Conservation (phyloP, 2,329 filamentous ascomycete genomes). For the Zymoseptoria brevis region DNA sequence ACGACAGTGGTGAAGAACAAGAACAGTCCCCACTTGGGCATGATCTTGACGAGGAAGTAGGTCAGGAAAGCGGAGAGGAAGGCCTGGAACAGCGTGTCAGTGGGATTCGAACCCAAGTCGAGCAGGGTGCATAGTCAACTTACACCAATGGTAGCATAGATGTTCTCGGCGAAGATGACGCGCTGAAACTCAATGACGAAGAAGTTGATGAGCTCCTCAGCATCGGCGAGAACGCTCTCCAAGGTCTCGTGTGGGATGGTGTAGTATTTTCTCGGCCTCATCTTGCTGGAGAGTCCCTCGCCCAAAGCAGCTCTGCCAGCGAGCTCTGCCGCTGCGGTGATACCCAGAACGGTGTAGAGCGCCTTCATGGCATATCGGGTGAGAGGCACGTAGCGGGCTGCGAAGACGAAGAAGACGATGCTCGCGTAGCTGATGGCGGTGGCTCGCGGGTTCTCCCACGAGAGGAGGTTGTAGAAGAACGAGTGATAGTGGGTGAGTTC, state of each 20-base stretch:
- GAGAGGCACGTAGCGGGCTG: slow-evolving; percentile 54
- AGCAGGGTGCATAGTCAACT: slow-evolving; percentile 24
- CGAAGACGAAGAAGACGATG: slow-evolving; percentile 53
- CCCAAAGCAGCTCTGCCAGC: slow-evolving; percentile 49
- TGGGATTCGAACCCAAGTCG: slow-evolving; percentile 10
- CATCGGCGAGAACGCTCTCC: slow-evolving; percentile 53
- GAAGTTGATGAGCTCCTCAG: slow-evolving; percentile 60
- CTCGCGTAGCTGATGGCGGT: slow-evolving; percentile 53
- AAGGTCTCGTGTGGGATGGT: slow-evolving; percentile 57
- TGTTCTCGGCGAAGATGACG: slow-evolving; percentile 58
- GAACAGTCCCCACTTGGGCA: slow-evolving; percentile 57
- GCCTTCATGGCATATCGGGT: slow-evolving; percentile 55
- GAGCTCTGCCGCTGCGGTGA: slow-evolving; percentile 51
- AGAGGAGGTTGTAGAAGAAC: slow-evolving; percentile 57
- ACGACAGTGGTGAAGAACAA: slow-evolving; percentile 48
- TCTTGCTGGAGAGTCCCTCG: slow-evolving; percentile 51
- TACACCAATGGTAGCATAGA: slow-evolving; percentile 53
- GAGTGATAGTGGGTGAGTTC: slow-evolving; percentile 60
- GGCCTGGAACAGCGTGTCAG: slow-evolving; percentile 35
- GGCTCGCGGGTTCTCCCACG: slow-evolving; percentile 59
- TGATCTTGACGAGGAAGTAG: slow-evolving; percentile 59
- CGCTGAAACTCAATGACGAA: slow-evolving; percentile 62
- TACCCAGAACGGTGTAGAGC: slow-evolving; percentile 51
- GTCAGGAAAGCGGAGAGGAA: slow-evolving; percentile 51
- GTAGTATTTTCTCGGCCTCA: slow-evolving; percentile 58